phyloP scores from a whole-genome alignment of 140 eudicot genomes.

The Senecio squalidus region DNA sequence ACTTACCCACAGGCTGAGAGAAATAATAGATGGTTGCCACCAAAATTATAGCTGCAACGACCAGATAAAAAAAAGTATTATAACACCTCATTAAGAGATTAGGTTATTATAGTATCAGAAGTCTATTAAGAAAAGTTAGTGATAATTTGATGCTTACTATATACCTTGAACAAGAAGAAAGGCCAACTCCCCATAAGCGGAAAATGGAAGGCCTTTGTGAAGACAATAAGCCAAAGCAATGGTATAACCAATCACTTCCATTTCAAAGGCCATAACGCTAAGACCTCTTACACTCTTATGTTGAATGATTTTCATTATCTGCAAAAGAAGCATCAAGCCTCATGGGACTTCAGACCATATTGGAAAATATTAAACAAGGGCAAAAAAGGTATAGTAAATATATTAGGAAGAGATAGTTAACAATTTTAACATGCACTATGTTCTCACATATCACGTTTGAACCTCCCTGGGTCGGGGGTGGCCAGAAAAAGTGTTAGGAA shows the following conservation, averaged over 20 bases:
- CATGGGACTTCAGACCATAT: background rate
- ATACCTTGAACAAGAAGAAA: constrained; percentile 88
- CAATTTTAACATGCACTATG: too few species aligned
- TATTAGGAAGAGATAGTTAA: too few species aligned
- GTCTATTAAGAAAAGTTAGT: background rate
- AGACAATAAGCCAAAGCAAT: constrained; percentile 97
- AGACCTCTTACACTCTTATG: constrained; percentile 88
- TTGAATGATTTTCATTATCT: constrained; percentile 77
- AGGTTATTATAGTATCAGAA: background rate
- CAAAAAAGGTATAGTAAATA: too few species aligned
- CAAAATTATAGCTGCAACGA: constrained; percentile 65
- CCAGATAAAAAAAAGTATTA: background rate
- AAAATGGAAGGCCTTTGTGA: constrained; percentile 94
- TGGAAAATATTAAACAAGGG: too few species aligned
- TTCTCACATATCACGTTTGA: too few species aligned
- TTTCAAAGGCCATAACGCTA: constrained; percentile 80
- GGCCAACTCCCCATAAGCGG: constrained; percentile 93
- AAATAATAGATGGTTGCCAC: constrained; percentile 82
- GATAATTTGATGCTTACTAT: background rate
- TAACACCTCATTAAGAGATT: background rate
- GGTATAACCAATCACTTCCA: constrained; percentile 95
- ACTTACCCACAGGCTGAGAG: constrained; percentile 70
- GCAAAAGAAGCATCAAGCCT: constrained; percentile 20
- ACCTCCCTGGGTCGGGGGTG: too few species aligned
- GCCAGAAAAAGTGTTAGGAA: too few species aligned